Evolutionary conservation across 495 filamentous ascomycete species (phyloP).

Genomic region (Halenospora varia): DNA sequence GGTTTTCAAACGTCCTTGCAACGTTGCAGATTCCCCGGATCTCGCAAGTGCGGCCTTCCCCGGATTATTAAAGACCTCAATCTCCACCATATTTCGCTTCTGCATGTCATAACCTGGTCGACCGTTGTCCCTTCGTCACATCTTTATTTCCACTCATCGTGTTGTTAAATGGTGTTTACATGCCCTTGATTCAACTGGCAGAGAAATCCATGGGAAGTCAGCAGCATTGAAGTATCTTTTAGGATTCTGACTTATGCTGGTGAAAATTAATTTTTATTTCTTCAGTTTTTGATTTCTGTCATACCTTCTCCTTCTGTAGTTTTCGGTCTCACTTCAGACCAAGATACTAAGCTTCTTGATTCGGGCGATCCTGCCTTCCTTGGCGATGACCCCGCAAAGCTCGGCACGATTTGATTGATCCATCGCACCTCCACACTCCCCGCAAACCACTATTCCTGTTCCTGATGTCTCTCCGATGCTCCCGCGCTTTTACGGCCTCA

Average conservation of each 20-base stretch:
- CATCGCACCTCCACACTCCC: not conserved
- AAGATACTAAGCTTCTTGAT: not conserved
- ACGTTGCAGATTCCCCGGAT: not conserved
- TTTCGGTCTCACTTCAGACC: not conserved
- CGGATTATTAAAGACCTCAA: too few species aligned
- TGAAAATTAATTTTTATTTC: too few species aligned
- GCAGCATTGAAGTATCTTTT: too few species aligned
- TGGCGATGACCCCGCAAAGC: not conserved
- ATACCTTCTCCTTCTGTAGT: not conserved
- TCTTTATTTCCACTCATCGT: too few species aligned
- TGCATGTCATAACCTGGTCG: too few species aligned
- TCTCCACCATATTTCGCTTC: too few species aligned
- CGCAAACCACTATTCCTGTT: not conserved
- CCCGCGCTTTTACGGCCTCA: not conserved
- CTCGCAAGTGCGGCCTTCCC: not conserved
- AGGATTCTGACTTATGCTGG: too few species aligned
- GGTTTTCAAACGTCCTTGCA: not conserved
- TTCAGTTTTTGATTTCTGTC: not conserved
- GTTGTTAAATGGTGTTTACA: too few species aligned
- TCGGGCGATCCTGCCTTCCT: not conserved
- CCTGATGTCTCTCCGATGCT: not conserved
- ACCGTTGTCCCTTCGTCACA: too few species aligned
- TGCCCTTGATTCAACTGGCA: too few species aligned
- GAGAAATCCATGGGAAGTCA: too few species aligned
- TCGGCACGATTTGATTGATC: not conserved